phyloP scores from a whole-genome alignment of 257 asterid species.

The Catharanthus roseus region DNA sequence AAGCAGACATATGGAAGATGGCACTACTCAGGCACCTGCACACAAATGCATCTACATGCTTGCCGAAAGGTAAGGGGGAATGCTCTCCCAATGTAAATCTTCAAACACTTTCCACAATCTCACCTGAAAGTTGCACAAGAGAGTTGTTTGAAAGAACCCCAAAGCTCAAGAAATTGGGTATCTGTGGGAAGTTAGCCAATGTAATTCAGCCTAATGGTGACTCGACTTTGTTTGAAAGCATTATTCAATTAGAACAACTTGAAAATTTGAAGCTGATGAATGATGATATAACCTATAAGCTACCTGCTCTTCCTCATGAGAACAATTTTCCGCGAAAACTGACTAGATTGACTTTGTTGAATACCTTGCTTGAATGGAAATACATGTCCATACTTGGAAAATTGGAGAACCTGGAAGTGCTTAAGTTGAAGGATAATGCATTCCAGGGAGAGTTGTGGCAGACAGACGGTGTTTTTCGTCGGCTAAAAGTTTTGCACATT shows the following conservation, averaged over 20 bases:
- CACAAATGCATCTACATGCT: slow-evolving; percentile 21
- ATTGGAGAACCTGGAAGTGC: slow-evolving; percentile 27
- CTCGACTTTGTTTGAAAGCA: slow-evolving; percentile 16
- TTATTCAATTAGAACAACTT: slow-evolving; percentile 7
- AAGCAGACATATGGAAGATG: slow-evolving; percentile 22
- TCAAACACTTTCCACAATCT: slow-evolving; percentile 20
- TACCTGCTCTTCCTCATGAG: slow-evolving; percentile 4
- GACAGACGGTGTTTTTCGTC: slow-evolving; percentile 19
- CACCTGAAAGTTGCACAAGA: slow-evolving; percentile 26
- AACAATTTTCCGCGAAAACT: slow-evolving; percentile 19
- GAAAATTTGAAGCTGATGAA: slow-evolving; percentile 23
- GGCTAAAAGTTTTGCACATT: slow-evolving; percentile 24
- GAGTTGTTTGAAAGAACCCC: slow-evolving; percentile 19
- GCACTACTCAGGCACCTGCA: slow-evolving; percentile 21
- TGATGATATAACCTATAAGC: slow-evolving; percentile 4
- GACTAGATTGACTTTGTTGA: slow-evolving; percentile 15
- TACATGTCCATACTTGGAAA: slow-evolving; percentile 29
- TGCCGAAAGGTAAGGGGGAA: slow-evolving; percentile 3
- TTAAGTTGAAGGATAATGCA: slow-evolving; percentile 22
- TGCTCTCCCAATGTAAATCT: not conserved
- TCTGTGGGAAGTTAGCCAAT: slow-evolving; percentile 13
- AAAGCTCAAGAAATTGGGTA: slow-evolving; percentile 19
- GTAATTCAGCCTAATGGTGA: slow-evolving; percentile 10
- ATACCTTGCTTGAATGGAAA: slow-evolving; percentile 29
- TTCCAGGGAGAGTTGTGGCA: slow-evolving; percentile 28